Percentiles rank a stretch among this genome's conserved stretches.
These are phyloP conservation scores for Russula olivacea DNA, from an alignment of 768 basidiomycete species.

Conservation along the genomic window DNA sequence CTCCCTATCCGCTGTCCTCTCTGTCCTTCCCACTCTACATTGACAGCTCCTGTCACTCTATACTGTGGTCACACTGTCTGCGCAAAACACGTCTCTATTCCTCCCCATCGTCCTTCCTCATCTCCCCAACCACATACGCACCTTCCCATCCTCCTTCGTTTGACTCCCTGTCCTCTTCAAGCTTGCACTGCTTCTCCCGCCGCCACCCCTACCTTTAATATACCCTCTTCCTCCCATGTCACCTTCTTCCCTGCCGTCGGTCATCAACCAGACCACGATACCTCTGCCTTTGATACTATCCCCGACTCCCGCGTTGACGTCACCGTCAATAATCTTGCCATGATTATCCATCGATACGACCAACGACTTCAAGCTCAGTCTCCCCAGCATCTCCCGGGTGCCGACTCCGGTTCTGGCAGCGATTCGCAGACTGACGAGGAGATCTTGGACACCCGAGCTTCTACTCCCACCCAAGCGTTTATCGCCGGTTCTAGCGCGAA, in stretches of 20 bases:
- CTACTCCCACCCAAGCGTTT: constrained; percentile 20
- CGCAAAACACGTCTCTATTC: constrained; percentile 32
- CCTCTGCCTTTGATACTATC: constrained; percentile 19
- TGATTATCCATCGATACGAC: constrained; percentile 35
- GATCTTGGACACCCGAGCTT: constrained; percentile 25
- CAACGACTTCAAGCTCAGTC: constrained; percentile 2
- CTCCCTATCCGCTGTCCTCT: constrained; percentile 45
- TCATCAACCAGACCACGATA: constrained; percentile 10
- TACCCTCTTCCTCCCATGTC: constrained; percentile 39
- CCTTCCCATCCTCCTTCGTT: not conserved
- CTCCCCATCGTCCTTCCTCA: constrained; percentile 11
- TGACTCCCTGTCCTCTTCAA: constrained; percentile 34
- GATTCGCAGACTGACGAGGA: constrained; percentile 30
- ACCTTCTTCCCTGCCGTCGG: constrained; percentile 34
- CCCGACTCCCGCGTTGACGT: constrained; percentile 41
- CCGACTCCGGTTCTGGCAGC: constrained; percentile 28
- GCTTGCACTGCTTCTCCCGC: constrained; percentile 30
- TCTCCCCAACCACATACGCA: constrained; percentile 22
- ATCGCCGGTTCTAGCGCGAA: constrained; percentile 34
- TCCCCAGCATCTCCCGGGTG: constrained; percentile 17
- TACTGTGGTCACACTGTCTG: constrained; percentile 85
- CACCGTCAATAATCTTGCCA: constrained; percentile 50
- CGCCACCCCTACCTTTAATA: constrained; percentile 32
- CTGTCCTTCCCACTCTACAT: constrained; percentile 38
- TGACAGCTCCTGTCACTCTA: constrained; percentile 50